Percentiles rank a stretch among this genome's conserved stretches.
Evolutionary conservation across 225 moss, liverwort and hornwort species (phyloP).

Genomic region (Climacium dendroides): DNA sequence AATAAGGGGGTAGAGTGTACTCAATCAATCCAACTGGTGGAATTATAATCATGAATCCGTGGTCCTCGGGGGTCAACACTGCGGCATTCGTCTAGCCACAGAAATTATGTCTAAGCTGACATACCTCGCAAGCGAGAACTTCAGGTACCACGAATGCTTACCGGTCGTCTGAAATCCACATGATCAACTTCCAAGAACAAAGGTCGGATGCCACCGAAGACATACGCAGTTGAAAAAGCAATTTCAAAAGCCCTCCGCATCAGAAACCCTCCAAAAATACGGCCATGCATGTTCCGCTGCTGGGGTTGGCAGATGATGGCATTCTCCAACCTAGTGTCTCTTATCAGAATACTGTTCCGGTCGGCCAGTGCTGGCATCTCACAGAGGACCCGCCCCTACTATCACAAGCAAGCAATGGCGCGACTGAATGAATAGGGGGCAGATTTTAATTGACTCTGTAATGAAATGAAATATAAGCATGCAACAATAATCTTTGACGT

Average conservation of each 20-base stretch:
- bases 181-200: slow-evolving; percentile 87
- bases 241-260: slow-evolving; percentile 92
- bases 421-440: background rate
- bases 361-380: slow-evolving; percentile 96
- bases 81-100: background rate
- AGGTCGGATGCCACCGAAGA: slow-evolving; percentile 73
- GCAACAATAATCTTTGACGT: background rate
- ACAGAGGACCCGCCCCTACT: slow-evolving; percentile 63
- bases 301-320: slow-evolving; percentile 94
- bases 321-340: slow-evolving; percentile 82
- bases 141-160: background rate
- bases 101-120: background rate
- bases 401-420: background rate
- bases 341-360: slow-evolving; percentile 77
- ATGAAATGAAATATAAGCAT: background rate
- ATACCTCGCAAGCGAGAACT: background rate
- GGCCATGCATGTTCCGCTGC: slow-evolving; percentile 91
- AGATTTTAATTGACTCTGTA: background rate
- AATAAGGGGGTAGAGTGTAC: background rate
- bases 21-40: background rate
- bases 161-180: slow-evolving; percentile 90
- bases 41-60: background rate
- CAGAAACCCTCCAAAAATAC: slow-evolving; percentile 92
- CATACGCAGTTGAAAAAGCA: slow-evolving; percentile 87
- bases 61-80: background rate